Conservation (phyloP, 208 protist species). For the Willaertia magna region DNA sequence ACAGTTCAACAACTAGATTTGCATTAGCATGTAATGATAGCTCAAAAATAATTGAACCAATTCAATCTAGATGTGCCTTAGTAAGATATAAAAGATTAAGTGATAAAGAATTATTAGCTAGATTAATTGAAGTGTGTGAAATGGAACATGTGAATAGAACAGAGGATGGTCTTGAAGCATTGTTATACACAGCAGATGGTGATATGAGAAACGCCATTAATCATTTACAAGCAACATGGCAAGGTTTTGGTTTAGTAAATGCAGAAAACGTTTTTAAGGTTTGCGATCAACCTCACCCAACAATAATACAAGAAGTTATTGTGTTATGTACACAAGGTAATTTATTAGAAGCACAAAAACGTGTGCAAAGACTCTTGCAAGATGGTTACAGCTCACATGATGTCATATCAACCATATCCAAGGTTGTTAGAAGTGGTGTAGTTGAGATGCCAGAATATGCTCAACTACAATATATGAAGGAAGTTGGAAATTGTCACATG, state of each 20-base stretch:
- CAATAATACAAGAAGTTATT: conserved; percentile 77
- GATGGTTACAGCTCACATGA: conserved; percentile 70
- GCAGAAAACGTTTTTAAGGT: conserved; percentile 97
- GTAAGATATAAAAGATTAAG: conserved; percentile 56
- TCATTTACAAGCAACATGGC: conserved; percentile 87
- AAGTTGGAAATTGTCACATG: conserved; percentile 60
- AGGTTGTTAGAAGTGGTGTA: neutral
- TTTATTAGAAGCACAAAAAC: conserved; percentile 57
- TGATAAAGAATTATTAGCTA: conserved; percentile 69
- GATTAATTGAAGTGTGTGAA: conserved; percentile 72
- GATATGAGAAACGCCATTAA: conserved; percentile 93
- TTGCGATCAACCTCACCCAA: conserved; percentile 94
- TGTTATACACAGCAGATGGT: conserved; percentile 93
- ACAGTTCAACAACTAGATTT: conserved; percentile 91
- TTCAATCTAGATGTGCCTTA: conserved; percentile 86
- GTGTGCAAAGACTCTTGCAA: conserved; percentile 54
- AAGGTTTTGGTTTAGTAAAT: conserved; percentile 84
- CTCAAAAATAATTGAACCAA: conserved; percentile 98
- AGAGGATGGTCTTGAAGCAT: conserved; percentile 84
- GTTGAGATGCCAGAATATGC: conserved; percentile 36
- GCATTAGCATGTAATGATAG: conserved; percentile 96
- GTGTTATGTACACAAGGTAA: conserved; percentile 52
- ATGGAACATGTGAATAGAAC: conserved; percentile 27
- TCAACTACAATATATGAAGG: conserved; percentile 56
- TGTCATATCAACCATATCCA: neutral